Evolutionary conservation across 495 filamentous ascomycete species (phyloP).

Genomic region (Talaromyces stipitatus): DNA sequence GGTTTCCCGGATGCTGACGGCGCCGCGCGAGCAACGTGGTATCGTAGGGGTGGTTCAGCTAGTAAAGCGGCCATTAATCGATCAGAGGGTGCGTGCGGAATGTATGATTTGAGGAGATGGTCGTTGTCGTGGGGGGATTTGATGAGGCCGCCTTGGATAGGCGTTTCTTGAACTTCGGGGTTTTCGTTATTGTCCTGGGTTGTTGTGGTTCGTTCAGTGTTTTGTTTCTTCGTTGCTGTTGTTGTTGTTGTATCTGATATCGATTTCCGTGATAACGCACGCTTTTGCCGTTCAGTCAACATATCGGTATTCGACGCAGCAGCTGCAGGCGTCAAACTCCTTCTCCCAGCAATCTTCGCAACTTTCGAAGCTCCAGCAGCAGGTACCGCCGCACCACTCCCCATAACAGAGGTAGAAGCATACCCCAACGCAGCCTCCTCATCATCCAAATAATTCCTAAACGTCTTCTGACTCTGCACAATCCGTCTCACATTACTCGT

Average conservation of each 20-base stretch:
- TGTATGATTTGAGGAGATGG: conserved; percentile 52
- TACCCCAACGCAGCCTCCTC: conserved; percentile 63
- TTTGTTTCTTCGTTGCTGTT: conserved; percentile 18
- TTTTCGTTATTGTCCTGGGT: conserved; percentile 11
- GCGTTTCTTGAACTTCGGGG: too few relatives aligned
- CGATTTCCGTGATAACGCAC: not conserved
- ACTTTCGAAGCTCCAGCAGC: conserved; percentile 2
- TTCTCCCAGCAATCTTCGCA: conserved; percentile 17
- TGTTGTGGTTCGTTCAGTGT: conserved; percentile 18
- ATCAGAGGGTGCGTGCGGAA: conserved; percentile 57
- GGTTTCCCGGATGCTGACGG: conserved; percentile 47
- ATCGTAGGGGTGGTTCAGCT: conserved; percentile 66
- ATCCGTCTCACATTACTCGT: conserved; percentile 73
- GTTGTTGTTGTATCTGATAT: conserved; percentile 13
- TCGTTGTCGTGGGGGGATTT: conserved; percentile 47
- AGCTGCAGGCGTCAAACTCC: conserved; percentile 30
- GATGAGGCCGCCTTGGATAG: conserved; percentile 22
- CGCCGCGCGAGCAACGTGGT: conserved; percentile 63
- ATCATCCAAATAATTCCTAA: conserved; percentile 84
- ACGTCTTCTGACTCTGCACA: conserved; percentile 84
- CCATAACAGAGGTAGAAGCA: conserved; percentile 4
- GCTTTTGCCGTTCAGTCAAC: conserved; percentile 3
- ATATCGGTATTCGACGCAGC: conserved; percentile 8
- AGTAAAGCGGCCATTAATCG: conserved; percentile 62
- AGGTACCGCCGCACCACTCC: not conserved